A percentile compares a stretch with the other conserved stretches of the same genome.
phyloP scores from a whole-genome alignment of 2,329 filamentous ascomycete genomes.

The Berkeleyomyces rouxiae region DNA sequence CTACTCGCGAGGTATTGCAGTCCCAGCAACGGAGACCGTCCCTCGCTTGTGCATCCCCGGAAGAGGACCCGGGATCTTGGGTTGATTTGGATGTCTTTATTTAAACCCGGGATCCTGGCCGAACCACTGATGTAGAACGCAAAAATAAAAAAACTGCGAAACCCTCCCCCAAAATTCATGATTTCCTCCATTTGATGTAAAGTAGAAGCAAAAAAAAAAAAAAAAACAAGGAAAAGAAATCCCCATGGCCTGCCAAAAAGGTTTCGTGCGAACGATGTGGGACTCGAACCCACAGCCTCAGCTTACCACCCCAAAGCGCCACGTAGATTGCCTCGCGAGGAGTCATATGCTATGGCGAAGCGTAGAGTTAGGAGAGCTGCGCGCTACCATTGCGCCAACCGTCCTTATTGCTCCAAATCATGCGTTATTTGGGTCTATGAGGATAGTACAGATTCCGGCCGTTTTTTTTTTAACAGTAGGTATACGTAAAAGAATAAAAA shows the following conservation, averaged over 20 bases:
- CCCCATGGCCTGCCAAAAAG: neutral
- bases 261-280: constrained; percentile 9
- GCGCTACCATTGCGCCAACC: constrained; percentile 15
- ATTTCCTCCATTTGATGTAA: neutral
- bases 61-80: no score
- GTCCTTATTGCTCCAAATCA: constrained; percentile 1
- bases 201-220: neutral
- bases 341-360: neutral
- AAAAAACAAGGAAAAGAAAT: neutral
- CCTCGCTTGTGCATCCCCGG: no score
- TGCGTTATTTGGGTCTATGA: neutral
- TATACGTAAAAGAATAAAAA: neutral
- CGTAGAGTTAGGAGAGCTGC: constrained; percentile 12
- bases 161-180: neutral
- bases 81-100: neutral
- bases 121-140: neutral
- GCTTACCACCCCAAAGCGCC: constrained; percentile 3
- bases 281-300: constrained; percentile 15
- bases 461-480: no score
- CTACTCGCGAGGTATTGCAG: no score
- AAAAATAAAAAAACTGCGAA: neutral
- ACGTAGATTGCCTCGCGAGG: neutral
- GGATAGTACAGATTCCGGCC: neutral
- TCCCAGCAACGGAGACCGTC: no score
- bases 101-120: neutral